phyloP scores from a whole-genome alignment of 1,139 yeast genomes.

The Keqinozyma sinolaborantium region DNA sequence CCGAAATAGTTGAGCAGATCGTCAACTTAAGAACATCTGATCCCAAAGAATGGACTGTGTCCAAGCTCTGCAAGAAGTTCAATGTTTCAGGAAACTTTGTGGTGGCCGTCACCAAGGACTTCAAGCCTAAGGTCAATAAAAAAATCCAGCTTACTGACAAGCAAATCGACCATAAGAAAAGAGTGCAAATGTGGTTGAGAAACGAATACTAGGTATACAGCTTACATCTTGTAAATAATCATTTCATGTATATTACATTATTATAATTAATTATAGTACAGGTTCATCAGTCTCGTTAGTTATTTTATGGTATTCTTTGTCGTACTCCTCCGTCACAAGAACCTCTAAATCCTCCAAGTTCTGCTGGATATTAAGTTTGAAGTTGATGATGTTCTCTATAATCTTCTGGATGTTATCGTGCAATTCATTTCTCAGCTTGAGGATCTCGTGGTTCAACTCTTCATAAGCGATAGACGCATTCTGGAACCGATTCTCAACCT shows the following conservation, averaged over 20 bases:
- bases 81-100: slow-evolving; percentile 21
- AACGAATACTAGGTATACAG: slow-evolving; percentile 39
- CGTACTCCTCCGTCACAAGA: slow-evolving; percentile 8
- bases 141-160: slow-evolving; percentile 9
- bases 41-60: slow-evolving; percentile 65
- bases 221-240: neutral
- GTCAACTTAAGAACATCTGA: slow-evolving; percentile 56
- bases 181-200: slow-evolving; percentile 61
- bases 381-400: slow-evolving; percentile 56
- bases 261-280: no score
- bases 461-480: slow-evolving; percentile 55
- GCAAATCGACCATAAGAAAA: slow-evolving; percentile 51
- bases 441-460: slow-evolving; percentile 45
- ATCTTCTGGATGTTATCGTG: slow-evolving; percentile 53
- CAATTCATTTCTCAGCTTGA: slow-evolving; percentile 45
- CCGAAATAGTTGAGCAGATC: slow-evolving; percentile 60
- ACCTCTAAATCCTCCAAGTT: slow-evolving; percentile 44
- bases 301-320: slow-evolving; percentile 1
- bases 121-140: slow-evolving; percentile 6
- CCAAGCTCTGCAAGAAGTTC: slow-evolving; percentile 63
- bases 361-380: slow-evolving; percentile 64
- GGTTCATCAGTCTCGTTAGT: slow-evolving; percentile 1
- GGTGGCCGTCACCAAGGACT: slow-evolving; percentile 10
- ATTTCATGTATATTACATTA: slow-evolving; percentile 2
- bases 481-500: slow-evolving; percentile 55